phyloP scores from a whole-genome alignment of 2,329 filamentous ascomycete species.

The Aspergillus viridinutans region DNA sequence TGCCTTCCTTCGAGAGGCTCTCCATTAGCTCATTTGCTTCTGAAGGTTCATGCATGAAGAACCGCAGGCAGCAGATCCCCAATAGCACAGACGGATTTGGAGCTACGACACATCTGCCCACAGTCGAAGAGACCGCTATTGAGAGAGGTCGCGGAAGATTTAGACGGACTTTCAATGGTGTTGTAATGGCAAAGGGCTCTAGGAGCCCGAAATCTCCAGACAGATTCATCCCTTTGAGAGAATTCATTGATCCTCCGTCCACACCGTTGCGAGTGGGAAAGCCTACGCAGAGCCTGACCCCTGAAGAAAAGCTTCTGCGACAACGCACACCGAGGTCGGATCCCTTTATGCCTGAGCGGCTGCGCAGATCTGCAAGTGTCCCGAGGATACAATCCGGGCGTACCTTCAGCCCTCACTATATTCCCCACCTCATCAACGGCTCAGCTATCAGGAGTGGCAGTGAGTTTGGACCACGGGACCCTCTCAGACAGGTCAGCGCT shows the following conservation, averaged over 20 bases:
- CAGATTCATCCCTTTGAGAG: constrained; percentile 54
- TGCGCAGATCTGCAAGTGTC: constrained; percentile 17
- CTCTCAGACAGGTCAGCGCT: constrained; percentile 54
- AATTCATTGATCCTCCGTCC: constrained; percentile 38
- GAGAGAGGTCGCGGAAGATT: constrained; percentile 12
- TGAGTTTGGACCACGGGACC: constrained; percentile 9
- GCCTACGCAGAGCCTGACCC: constrained; percentile 41
- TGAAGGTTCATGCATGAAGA: not conserved
- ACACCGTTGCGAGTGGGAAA: constrained; percentile 53
- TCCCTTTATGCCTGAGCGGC: constrained; percentile 49
- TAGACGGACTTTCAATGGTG: constrained; percentile 14
- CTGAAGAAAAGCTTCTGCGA: constrained; percentile 45
- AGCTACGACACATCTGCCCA: not conserved
- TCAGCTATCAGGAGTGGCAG: constrained; percentile 10
- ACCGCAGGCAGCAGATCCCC: not conserved
- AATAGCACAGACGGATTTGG: not conserved
- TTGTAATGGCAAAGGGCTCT: constrained; percentile 8
- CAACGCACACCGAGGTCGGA: constrained; percentile 44
- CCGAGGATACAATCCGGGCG: constrained; percentile 10
- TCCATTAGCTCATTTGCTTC: not conserved
- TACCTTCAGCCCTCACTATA: constrained; percentile 24
- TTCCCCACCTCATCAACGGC: constrained; percentile 33
- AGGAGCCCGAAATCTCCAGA: constrained; percentile 44
- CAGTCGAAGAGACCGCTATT: not conserved
- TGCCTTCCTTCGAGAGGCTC: not conserved